Conservation (phyloP, 164 flowering plant species). For the Kalanchoe fedtschenkoi region DNA sequence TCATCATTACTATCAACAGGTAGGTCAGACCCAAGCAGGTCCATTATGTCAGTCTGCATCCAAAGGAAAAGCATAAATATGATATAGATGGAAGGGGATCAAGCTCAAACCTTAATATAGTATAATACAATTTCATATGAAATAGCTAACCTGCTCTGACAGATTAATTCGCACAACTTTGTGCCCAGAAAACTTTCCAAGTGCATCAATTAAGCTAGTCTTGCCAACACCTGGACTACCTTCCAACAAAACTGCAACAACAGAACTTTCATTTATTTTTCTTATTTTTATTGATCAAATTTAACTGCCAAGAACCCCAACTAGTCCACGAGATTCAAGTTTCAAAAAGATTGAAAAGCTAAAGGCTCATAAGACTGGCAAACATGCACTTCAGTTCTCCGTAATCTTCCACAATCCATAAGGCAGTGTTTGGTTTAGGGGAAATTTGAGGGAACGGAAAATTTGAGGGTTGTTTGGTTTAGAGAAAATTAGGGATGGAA, state of each 20-base stretch:
- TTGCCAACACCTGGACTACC: constrained; percentile 99
- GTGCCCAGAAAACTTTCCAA: constrained; percentile 88
- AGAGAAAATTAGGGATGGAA: too few species aligned
- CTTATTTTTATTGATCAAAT: neutral
- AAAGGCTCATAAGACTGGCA: neutral
- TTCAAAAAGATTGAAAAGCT: neutral
- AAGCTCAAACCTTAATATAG: neutral
- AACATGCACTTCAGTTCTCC: too few species aligned
- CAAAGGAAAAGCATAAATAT: neutral
- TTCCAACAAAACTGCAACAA: constrained; percentile 64
- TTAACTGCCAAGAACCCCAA: neutral
- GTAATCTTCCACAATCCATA: too few species aligned
- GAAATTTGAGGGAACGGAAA: too few species aligned
- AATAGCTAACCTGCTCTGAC: constrained; percentile 73
- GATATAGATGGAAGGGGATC: neutral
- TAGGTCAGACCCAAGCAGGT: constrained; percentile 88
- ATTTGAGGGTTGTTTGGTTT: too few species aligned
- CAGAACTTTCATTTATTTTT: constrained; percentile 4
- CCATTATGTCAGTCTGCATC: constrained; percentile 90
- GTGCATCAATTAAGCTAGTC: constrained; percentile 77
- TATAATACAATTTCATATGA: neutral
- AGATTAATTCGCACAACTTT: constrained; percentile 84
- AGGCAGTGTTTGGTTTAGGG: too few species aligned
- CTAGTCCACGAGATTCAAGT: neutral
- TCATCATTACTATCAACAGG: constrained; percentile 81